Conservation (phyloP, 345 rosid species). For the Pugionium dolabratum region DNA sequence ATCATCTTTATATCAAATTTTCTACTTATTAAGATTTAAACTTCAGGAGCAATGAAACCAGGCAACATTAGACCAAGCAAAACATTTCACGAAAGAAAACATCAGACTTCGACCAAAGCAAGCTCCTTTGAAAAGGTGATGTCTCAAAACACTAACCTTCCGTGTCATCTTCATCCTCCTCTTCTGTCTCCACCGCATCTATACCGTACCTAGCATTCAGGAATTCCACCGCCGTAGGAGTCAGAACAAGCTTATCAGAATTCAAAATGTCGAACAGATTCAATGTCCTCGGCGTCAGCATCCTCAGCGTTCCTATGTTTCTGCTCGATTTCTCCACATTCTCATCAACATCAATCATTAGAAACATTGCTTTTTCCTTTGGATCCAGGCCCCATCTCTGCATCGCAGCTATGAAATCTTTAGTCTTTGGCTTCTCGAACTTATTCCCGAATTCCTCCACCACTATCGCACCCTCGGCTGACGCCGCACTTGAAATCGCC, state of each 20-base stretch:
- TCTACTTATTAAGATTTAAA: neutral
- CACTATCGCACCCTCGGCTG: slow-evolving; percentile 59
- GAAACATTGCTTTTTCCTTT: slow-evolving; percentile 75
- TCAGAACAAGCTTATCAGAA: slow-evolving; percentile 74
- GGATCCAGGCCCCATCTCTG: slow-evolving; percentile 91
- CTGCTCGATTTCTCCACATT: slow-evolving; percentile 67
- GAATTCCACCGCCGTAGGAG: slow-evolving; percentile 70
- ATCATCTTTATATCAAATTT: neutral
- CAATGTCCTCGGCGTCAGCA: slow-evolving; percentile 86
- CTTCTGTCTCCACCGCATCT: slow-evolving; percentile 39
- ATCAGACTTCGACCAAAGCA: neutral
- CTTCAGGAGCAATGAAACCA: slow-evolving; percentile 5
- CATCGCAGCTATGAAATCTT: slow-evolving; percentile 78
- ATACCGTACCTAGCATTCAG: slow-evolving; percentile 77
- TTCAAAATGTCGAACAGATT: slow-evolving; percentile 89
- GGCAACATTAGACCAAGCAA: neutral
- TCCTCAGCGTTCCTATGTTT: slow-evolving; percentile 81
- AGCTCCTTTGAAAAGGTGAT: slow-evolving; percentile 2
- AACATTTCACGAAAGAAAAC: neutral
- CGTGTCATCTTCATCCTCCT: slow-evolving; percentile 52
- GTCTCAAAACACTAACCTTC: slow-evolving; percentile 50
- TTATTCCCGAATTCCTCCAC: slow-evolving; percentile 85
- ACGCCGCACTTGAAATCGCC: slow-evolving; percentile 69
- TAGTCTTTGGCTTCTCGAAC: slow-evolving; percentile 79
- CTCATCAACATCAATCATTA: slow-evolving; percentile 69